Evolutionary conservation across 2,329 filamentous ascomycete genomes (phyloP), one percentile per base, ranked within the genome.

Genomic region (Talaromyces sp.): DNA sequence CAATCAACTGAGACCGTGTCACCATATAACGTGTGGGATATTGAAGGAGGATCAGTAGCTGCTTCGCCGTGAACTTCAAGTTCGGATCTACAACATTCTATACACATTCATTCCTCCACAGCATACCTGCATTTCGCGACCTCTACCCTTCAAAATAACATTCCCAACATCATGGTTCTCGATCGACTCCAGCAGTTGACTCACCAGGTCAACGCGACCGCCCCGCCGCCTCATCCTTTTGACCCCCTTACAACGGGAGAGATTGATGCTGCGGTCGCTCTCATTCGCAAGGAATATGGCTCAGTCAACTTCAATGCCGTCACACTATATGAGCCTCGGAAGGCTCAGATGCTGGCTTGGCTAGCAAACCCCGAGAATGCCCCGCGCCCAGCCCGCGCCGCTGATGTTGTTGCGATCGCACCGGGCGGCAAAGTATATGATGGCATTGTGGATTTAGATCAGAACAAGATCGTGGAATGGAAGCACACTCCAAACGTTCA

Each of bases 231-330:
- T 32, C 86, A 95, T 66, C 91, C 91, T 5, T 82, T 94, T 58
- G 91, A 95, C 66, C 91, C 91, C 48, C 84, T 96, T 41, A 82
- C 82, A 9, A 78, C 81, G 9, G 73, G 78, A 2, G 91, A 96
- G 73, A 95, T 96, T 62, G 86, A 88, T 63, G 75, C 81, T 17
- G 85, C 86, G 6, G 87, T 91, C 46, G 75, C 81, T 1, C 77
- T 90, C 29, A 80, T 96, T 59, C 86, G 85, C 56, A 84, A 86
- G 63, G 80, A 87, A 54, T 80, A 96, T 69, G 80, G 84, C 52
- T 79, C 87, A 44, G 80, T 95, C 54, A 85, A 86, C 72, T 96
- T 92, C 82, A 94, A 96, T 77, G 89, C 91, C 2, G 86, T 96
- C 51, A 89, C 90, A 2, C 78, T 96, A 24, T 87, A 86, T 65